Conservation (phyloP, 1,284 basidiomycete genomes). For the Apiotrichum akiyoshidainum region DNA sequence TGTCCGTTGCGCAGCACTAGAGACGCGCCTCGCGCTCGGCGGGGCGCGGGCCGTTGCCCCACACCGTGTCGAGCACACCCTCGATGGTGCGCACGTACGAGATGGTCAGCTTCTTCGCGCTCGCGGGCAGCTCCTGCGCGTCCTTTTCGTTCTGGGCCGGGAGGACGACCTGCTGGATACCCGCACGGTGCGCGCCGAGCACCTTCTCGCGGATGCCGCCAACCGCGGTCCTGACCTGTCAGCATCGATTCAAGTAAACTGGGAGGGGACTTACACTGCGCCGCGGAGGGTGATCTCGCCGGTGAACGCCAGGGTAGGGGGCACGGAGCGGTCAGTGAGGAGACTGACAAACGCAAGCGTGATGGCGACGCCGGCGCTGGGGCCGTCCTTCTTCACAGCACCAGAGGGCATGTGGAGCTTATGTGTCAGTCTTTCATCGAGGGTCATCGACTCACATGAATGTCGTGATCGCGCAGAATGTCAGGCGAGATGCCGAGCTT, state of each 20-base stretch:
- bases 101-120: constrained; percentile 81
- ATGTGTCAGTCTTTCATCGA: constrained; percentile 57
- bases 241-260: background rate
- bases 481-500: constrained; percentile 60
- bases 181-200: constrained; percentile 83
- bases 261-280: constrained; percentile 57
- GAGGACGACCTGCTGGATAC: constrained; percentile 75
- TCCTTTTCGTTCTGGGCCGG: constrained; percentile 81
- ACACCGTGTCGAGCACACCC: constrained; percentile 34
- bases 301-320: constrained; percentile 84
- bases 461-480: constrained; percentile 57
- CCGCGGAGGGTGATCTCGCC: constrained; percentile 90
- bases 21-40: constrained; percentile 8
- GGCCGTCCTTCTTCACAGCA: constrained; percentile 93
- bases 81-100: constrained; percentile 55
- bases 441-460: constrained; percentile 58
- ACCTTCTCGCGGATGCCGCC: constrained; percentile 93
- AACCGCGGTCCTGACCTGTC: constrained; percentile 61
- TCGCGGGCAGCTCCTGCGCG: constrained; percentile 85
- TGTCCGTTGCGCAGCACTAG: background rate
- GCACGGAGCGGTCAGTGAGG: constrained; percentile 73
- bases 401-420: constrained; percentile 93
- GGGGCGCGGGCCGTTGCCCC: constrained; percentile 5
- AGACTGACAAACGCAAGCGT: constrained; percentile 82
- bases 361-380: constrained; percentile 88